phyloP scores from a whole-genome alignment of 2,329 filamentous ascomycete genomes.

The Dactylellina cionopaga region DNA sequence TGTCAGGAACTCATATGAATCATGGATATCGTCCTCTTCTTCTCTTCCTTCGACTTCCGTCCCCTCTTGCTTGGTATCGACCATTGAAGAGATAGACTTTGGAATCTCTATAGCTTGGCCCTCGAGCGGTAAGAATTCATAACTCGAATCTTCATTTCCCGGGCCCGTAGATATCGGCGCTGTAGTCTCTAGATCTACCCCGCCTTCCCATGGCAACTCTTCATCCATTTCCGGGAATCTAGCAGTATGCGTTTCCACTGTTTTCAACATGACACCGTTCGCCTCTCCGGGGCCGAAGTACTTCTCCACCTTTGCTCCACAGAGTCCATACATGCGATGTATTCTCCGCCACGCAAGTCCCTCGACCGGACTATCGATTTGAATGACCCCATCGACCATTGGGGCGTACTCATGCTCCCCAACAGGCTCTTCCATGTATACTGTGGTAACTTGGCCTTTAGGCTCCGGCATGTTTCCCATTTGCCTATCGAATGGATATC shows the following conservation, averaged over 20 bases:
- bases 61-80: not conserved
- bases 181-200: conserved; percentile 3
- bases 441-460: conserved; percentile 35
- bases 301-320: conserved; percentile 31
- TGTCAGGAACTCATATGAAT: conserved; percentile 13
- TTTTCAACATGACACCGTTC: conserved; percentile 28
- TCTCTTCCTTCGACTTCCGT: not conserved
- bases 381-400: conserved; percentile 46
- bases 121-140: conserved; percentile 11
- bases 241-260: conserved; percentile 7
- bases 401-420: conserved; percentile 20
- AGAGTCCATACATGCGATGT: conserved; percentile 47
- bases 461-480: conserved; percentile 15
- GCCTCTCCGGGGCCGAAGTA: conserved; percentile 36
- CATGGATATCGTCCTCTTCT: not conserved
- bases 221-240: conserved; percentile 36
- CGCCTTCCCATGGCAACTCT: conserved; percentile 43
- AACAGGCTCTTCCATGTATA: conserved; percentile 39
- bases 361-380: conserved; percentile 46
- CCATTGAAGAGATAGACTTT: not conserved
- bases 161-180: not conserved
- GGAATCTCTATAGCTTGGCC: not conserved
- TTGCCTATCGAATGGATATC: conserved; percentile 32
- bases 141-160: conserved; percentile 1
- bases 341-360: conserved; percentile 48